phyloP scores from a whole-genome alignment of 371 early-diverging fungal genomes.

The Apophysomyces sp. region DNA sequence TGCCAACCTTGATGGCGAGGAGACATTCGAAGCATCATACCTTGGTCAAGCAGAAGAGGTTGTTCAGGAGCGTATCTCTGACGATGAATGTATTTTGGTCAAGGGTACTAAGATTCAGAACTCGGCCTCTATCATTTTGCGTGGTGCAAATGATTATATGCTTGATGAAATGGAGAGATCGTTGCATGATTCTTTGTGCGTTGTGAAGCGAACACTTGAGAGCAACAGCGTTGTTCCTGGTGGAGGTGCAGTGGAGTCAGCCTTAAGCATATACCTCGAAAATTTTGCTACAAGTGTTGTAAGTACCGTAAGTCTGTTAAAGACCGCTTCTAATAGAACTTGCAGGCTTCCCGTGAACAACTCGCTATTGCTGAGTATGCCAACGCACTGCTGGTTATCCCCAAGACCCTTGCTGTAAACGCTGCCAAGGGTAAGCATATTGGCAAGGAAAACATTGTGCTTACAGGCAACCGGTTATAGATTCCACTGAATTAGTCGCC shows the following conservation, averaged over 20 bases:
- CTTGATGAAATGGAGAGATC: slow-evolving; percentile 99
- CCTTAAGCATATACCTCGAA: slow-evolving; percentile 97
- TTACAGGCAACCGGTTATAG: background rate
- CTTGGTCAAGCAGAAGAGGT: slow-evolving; percentile 45
- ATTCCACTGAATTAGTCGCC: slow-evolving; percentile 96
- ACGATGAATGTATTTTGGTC: slow-evolving; percentile 98
- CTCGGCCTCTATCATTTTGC: slow-evolving; percentile 92
- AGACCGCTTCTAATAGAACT: background rate
- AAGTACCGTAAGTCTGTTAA: slow-evolving; percentile 12
- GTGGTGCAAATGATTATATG: slow-evolving; percentile 99
- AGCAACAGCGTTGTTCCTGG: slow-evolving; percentile 98
- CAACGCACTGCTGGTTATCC: slow-evolving; percentile 95
- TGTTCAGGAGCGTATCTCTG: slow-evolving; percentile 94
- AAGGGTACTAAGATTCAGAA: slow-evolving; percentile 94
- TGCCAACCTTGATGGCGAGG: slow-evolving; percentile 98
- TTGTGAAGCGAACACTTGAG: slow-evolving; percentile 98
- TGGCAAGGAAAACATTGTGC: background rate
- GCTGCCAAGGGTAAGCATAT: slow-evolving; percentile 81
- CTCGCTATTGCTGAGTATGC: slow-evolving; percentile 99
- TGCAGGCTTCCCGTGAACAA: slow-evolving; percentile 83
- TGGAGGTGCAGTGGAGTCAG: slow-evolving; percentile 99
- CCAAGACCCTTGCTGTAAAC: slow-evolving; percentile 98
- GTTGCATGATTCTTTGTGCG: slow-evolving; percentile 97
- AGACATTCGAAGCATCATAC: slow-evolving; percentile 78
- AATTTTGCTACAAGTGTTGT: slow-evolving; percentile 93